These are phyloP conservation scores for Metschnikowia chrysomelidarum DNA, from an alignment of 805 yeast genomes.

Conservation along the genomic window DNA sequence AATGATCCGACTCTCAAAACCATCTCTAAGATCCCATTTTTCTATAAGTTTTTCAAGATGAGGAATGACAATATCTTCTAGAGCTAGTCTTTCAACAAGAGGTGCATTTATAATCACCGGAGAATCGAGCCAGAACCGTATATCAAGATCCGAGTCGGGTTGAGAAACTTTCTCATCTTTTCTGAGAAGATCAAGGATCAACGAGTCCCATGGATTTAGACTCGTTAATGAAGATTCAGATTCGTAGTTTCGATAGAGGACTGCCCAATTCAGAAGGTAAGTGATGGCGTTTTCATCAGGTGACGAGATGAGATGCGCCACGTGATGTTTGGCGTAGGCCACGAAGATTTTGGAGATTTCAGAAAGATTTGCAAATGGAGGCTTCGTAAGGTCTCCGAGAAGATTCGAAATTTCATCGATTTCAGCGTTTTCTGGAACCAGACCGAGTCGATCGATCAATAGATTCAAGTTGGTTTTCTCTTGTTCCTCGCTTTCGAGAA, in stretches of 20 bases:
- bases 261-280: constrained; percentile 11
- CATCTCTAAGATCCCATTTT: constrained; percentile 6
- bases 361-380: constrained; percentile 5
- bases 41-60: constrained; percentile 1
- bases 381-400: constrained; percentile 7
- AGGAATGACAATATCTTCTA: constrained; percentile 10
- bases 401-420: not conserved
- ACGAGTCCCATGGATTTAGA: constrained; percentile 16
- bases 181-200: constrained; percentile 8
- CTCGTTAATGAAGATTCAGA: not conserved
- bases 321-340: constrained; percentile 5
- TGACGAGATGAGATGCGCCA: constrained; percentile 7
- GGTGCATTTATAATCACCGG: constrained; percentile 13
- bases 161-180: not conserved
- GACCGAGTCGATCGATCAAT: constrained; percentile 2
- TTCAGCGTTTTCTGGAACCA: not conserved
- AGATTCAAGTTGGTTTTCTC: constrained; percentile 1
- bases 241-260: constrained; percentile 6
- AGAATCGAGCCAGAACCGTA: constrained; percentile 17
- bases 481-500: constrained; percentile 3
- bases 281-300: constrained; percentile 1
- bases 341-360: constrained; percentile 8
- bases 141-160: not conserved
- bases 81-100: constrained; percentile 9
- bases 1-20: constrained; percentile 8